Evolutionary conservation across 768 basidiomycete genomes (phyloP).

Genomic region (Leccinum obscurum): DNA sequence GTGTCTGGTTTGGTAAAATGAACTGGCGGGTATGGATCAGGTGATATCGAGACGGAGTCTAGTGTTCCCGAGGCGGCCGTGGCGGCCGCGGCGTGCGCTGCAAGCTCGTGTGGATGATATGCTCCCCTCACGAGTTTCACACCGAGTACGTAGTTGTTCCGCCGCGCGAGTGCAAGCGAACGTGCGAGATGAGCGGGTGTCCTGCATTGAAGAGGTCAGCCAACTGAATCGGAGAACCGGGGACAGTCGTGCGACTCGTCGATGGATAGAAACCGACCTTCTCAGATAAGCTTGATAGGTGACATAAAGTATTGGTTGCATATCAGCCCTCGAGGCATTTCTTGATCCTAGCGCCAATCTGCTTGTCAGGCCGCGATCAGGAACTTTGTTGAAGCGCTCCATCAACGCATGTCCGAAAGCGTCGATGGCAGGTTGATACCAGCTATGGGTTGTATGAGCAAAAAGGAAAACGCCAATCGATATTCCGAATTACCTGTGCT

Average conservation of each 20-base stretch:
- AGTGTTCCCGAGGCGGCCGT: slow-evolving; percentile 21
- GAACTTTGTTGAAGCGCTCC: slow-evolving; percentile 66
- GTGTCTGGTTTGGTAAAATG: slow-evolving; percentile 70
- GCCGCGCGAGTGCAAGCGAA: slow-evolving; percentile 63
- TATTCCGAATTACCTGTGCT: slow-evolving; percentile 54
- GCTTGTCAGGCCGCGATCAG: slow-evolving; percentile 3
- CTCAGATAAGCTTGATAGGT: slow-evolving; percentile 91
- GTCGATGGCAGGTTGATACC: slow-evolving; percentile 81
- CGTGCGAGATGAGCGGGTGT: slow-evolving; percentile 68
- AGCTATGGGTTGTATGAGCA: slow-evolving; percentile 36
- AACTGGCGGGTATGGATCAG: slow-evolving; percentile 62
- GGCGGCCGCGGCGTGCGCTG: slow-evolving; percentile 36
- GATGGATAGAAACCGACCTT: slow-evolving; percentile 42
- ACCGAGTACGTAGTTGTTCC: slow-evolving; percentile 72
- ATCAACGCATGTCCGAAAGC: slow-evolving; percentile 74
- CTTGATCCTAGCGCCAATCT: slow-evolving; percentile 6
- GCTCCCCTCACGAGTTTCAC: slow-evolving; percentile 94
- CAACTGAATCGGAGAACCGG: background rate
- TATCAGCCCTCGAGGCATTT: slow-evolving; percentile 7
- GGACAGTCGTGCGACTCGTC: background rate
- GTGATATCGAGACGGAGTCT: slow-evolving; percentile 49
- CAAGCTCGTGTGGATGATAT: slow-evolving; percentile 78
- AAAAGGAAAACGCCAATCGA: background rate
- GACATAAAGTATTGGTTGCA: slow-evolving; percentile 75
- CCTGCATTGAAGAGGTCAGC: slow-evolving; percentile 35